These are phyloP conservation scores for Salicornia ramosissima DNA, from an alignment of 148 eudicot genomes.

Conservation along the genomic window DNA sequence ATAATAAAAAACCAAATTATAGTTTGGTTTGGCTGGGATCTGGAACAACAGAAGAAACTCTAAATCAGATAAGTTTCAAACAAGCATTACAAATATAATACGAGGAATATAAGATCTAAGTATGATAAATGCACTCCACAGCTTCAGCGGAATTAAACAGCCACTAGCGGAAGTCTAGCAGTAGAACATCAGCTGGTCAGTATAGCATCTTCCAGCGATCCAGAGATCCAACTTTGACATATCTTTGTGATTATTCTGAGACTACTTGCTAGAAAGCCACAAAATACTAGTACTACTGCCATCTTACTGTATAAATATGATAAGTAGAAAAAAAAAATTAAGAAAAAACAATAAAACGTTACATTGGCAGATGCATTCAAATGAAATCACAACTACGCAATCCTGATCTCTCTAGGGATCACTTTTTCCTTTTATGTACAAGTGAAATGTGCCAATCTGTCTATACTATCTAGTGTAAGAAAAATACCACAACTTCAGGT, in stretches of 20 bases:
- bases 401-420: neutral
- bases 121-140: neutral
- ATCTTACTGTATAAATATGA: too few species aligned
- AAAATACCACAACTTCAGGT: too few species aligned
- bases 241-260: neutral
- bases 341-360: too few species aligned
- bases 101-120: neutral
- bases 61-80: neutral
- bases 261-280: neutral
- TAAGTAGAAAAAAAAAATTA: too few species aligned
- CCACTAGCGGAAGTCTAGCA: neutral
- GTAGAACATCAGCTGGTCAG: neutral
- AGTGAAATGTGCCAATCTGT: neutral
- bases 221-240: neutral
- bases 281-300: neutral
- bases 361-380: neutral
- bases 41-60: conserved; percentile 35
- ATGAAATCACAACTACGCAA: neutral
- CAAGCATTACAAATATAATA: neutral
- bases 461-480: too few species aligned
- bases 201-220: neutral
- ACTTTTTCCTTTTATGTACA: neutral
- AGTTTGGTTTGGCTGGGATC: conserved; percentile 96
- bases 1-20: conserved; percentile 87
- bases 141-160: neutral